Evolutionary conservation across 208 protist species (phyloP), one percentile per base, ranked within the genome.

Genomic region (Crithidia thermophila): DNA sequence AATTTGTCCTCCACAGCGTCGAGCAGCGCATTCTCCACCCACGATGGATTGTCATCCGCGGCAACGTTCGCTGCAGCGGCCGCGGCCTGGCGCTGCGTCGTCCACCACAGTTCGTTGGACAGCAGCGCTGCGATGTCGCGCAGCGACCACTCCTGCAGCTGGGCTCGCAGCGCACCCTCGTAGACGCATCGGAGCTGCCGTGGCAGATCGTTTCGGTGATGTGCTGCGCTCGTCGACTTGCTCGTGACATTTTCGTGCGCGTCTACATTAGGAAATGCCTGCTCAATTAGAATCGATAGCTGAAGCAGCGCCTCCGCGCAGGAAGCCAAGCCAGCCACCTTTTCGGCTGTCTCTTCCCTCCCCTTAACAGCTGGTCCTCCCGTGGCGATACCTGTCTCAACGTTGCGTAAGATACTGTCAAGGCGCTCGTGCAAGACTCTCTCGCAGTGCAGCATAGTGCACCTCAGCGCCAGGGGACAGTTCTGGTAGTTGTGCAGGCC

Each of bases 41-140:
- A 62, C 16, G 68, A 75, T 2, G 11, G 0, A 9, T 28, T 5
- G 0, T 28, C 13, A 5, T 6, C 23, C 20, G 27, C 11, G 3
- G 36, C 11, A 4, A 16, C 36, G 3, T 6, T 21, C n/a, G 13
- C 56, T 1, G 18, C 45, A 9, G 49, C 46, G 7, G 40, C 37
- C 16, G 58, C 51, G 39, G 36, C 18, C 6, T 52, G 59, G 11
- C 52, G 59, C 42, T 31, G 60, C 25, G 60, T 50, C 23, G 58
- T 50, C 68, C 68, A 75, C 68, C 68, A 75, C 36, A 56, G 45
- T 21, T 67, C 16, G 16, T 37, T 14, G 11, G 68, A 75, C 11
- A 75, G 43, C n/a, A 61, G 20, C 10, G 42, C 68, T 10, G 68
- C 60, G 3, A 75, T 57, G 30, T 27, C 23, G 5, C 40, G 68